These are phyloP conservation scores for Pyricularia sp. DNA, from an alignment of 2,329 filamentous ascomycete genomes.

Conservation along the genomic window DNA sequence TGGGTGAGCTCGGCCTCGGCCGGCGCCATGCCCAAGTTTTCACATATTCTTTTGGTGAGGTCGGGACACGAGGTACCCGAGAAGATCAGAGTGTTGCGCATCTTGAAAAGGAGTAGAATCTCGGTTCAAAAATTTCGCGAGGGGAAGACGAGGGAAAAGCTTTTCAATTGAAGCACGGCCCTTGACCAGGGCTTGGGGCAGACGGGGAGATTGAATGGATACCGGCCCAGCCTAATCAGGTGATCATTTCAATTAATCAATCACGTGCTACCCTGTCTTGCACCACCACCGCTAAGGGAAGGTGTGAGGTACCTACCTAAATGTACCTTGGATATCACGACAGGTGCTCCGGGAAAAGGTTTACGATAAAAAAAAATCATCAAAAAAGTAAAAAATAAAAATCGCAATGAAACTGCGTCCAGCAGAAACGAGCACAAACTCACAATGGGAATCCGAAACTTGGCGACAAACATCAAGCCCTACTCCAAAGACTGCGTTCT, in stretches of 20 bases:
- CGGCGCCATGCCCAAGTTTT: constrained; percentile 56
- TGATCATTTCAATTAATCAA: background rate
- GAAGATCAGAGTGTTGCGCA: constrained; percentile 54
- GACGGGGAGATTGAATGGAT: background rate
- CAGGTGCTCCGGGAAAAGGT: background rate
- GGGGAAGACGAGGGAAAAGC: constrained; percentile 7
- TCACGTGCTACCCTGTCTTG: background rate
- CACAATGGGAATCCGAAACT: constrained; percentile 16
- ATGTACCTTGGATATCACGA: background rate
- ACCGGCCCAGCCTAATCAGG: background rate
- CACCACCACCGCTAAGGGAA: background rate
- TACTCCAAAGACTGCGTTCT: constrained; percentile 12
- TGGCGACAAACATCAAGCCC: constrained; percentile 13
- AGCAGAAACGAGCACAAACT: background rate
- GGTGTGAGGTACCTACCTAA: background rate
- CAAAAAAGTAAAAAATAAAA: no score
- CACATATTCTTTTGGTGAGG: constrained; percentile 57
- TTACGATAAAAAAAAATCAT: background rate
- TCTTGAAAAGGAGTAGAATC: constrained; percentile 6
- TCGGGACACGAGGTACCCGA: constrained; percentile 58
- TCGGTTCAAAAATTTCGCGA: constrained; percentile 5
- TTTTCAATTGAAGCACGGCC: constrained; percentile 5
- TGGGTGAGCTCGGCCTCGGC: constrained; percentile 58
- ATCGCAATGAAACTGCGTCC: background rate
- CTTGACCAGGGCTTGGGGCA: constrained; percentile 1